phyloP scores from a whole-genome alignment of 345 rosid species.

The Eucalyptus globulus region DNA sequence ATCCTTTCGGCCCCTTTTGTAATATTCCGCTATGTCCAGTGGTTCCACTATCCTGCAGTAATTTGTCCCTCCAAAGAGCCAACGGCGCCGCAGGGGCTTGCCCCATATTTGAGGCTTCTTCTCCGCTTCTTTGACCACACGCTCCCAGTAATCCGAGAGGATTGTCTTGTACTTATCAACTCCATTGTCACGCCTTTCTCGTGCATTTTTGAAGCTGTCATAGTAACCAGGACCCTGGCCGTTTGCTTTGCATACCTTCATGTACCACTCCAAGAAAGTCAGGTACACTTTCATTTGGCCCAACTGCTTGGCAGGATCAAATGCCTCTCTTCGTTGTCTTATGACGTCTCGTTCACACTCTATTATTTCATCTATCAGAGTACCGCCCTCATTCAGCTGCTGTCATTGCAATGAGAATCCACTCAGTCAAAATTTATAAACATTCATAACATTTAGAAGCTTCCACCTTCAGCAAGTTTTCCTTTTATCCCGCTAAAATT shows the following conservation, averaged over 20 bases:
- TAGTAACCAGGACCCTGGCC: conserved; percentile 27
- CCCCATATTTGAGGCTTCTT: conserved; percentile 36
- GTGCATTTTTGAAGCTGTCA: conserved; percentile 25
- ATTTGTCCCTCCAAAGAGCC: conserved; percentile 31
- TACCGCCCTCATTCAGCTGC: conserved; percentile 2
- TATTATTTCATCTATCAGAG: not conserved
- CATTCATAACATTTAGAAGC: too few species aligned
- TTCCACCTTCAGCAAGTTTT: too few species aligned
- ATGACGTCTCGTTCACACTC: not conserved
- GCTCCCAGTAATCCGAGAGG: conserved; percentile 31
- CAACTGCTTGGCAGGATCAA: conserved; percentile 16
- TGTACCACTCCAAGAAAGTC: conserved; percentile 42
- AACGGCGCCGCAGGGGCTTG: conserved; percentile 3
- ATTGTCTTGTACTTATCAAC: conserved; percentile 2
- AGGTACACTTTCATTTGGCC: conserved; percentile 19
- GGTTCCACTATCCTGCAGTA: conserved; percentile 74
- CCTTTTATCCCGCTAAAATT: not conserved
- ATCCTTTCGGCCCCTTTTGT: conserved; percentile 1
- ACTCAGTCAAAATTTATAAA: too few species aligned
- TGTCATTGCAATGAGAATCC: not conserved
- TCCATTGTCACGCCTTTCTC: not conserved
- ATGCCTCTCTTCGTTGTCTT: not conserved
- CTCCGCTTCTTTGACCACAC: conserved; percentile 32
- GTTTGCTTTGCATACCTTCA: conserved; percentile 14
- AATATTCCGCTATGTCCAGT: conserved; percentile 57